Conservation (phyloP, 2,329 filamentous ascomycete genomes). For the Calonectria fujianensis region DNA sequence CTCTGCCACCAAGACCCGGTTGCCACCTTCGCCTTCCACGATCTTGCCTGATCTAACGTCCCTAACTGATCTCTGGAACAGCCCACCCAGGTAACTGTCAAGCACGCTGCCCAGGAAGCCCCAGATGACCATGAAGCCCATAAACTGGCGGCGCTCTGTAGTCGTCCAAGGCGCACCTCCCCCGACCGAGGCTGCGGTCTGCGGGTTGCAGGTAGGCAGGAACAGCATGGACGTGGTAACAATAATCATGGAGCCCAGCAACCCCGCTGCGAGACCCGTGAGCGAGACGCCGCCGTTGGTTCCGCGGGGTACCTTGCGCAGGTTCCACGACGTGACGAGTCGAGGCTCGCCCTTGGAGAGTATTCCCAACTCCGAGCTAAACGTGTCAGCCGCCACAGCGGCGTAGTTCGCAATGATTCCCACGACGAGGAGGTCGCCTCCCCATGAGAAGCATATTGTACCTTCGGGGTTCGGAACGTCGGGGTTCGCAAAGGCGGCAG, state of each 20-base stretch:
- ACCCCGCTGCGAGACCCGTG: constrained; percentile 82
- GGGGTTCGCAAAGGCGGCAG: constrained; percentile 61
- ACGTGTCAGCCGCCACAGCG: constrained; percentile 93
- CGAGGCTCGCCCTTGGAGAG: constrained; percentile 84
- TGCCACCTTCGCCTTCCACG: constrained; percentile 88
- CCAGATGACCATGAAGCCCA: constrained; percentile 79
- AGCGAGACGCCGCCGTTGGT: constrained; percentile 95
- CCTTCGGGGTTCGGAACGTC: constrained; percentile 59
- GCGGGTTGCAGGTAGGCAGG: constrained; percentile 78
- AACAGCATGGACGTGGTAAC: constrained; percentile 79
- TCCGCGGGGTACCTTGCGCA: constrained; percentile 88
- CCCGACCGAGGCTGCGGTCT: constrained; percentile 61
- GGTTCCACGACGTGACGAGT: constrained; percentile 86
- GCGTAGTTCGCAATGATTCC: constrained; percentile 90
- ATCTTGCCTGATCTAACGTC: constrained; percentile 91
- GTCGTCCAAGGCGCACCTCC: constrained; percentile 70
- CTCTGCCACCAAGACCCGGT: constrained; percentile 70
- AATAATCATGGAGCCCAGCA: constrained; percentile 84
- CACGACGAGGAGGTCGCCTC: constrained; percentile 77
- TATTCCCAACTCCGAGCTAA: constrained; percentile 96
- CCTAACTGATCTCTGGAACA: constrained; percentile 89
- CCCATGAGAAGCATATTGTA: constrained; percentile 75
- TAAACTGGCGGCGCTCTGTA: constrained; percentile 67
- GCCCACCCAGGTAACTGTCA: constrained; percentile 90
- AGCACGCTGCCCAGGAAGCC: constrained; percentile 88